Percentiles rank a stretch among this genome's conserved stretches.
Evolutionary conservation across 169 alveolate genomes (phyloP).

Genomic region (Blepharisma undulans): DNA sequence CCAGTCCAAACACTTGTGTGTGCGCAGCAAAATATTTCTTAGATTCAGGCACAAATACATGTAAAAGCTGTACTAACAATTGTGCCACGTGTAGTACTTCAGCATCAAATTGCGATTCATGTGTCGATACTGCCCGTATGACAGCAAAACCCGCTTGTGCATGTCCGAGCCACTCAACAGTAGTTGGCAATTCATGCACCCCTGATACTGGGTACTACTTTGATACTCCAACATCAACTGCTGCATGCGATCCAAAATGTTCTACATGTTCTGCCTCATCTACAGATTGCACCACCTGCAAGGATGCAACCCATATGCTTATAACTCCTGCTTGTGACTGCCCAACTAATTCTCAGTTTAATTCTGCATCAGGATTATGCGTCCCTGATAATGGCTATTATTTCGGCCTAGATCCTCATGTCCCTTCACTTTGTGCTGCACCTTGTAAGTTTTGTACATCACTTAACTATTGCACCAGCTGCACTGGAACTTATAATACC

Average conservation of each 20-base stretch:
- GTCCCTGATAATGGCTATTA: neutral
- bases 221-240: neutral
- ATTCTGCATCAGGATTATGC: neutral
- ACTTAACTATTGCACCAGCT: no score
- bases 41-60: no score
- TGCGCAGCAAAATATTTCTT: no score
- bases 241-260: no score
- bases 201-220: neutral
- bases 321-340: neutral
- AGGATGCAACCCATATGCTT: neutral
- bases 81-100: no score
- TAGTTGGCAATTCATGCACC: neutral
- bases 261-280: neutral
- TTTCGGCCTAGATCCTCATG: neutral
- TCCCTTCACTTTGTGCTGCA: no score
- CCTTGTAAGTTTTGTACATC: no score
- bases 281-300: neutral
- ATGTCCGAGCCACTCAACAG: neutral
- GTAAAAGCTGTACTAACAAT: no score
- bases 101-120: neutral
- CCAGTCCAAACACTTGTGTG: no score
- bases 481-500: no score
- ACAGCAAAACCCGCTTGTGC: neutral
- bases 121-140: neutral
- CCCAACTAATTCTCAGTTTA: neutral